These are phyloP conservation scores for Globisporangium echinulatum DNA, from an alignment of 352 stramenopile species.

Conservation along the genomic window DNA sequence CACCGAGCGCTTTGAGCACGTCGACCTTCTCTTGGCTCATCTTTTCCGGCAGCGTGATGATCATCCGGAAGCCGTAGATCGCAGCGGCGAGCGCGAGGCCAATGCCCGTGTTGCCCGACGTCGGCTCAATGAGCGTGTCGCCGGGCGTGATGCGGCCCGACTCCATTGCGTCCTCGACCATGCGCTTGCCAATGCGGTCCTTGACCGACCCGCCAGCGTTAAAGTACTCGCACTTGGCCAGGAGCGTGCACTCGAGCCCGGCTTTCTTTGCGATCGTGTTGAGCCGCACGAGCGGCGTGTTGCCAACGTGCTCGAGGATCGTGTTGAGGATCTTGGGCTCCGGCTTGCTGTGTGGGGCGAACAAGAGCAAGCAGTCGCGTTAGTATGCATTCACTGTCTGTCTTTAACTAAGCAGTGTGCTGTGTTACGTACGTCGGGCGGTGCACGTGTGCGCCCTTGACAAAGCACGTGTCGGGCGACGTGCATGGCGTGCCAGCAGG, in stretches of 20 bases:
- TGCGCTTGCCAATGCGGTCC: conserved; percentile 85
- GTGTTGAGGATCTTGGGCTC: conserved; percentile 89
- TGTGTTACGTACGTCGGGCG: conserved; percentile 28
- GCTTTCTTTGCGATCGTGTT: conserved; percentile 85
- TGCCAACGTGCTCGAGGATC: conserved; percentile 92
- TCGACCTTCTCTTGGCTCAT: conserved; percentile 96
- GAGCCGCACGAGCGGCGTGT: conserved; percentile 92
- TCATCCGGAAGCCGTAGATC: conserved; percentile 93
- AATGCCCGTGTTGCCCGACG: conserved; percentile 97
- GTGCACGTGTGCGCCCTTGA: conserved; percentile 62
- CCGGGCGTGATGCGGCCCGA: conserved; percentile 89
- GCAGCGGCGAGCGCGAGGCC: conserved; percentile 94
- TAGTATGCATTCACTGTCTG: not conserved
- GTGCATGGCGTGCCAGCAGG: conserved; percentile 32
- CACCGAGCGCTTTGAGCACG: conserved; percentile 92
- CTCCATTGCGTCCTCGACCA: conserved; percentile 91
- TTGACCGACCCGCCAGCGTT: conserved; percentile 91
- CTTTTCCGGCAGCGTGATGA: conserved; percentile 90
- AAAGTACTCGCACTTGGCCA: conserved; percentile 97
- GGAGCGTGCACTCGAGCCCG: conserved; percentile 85
- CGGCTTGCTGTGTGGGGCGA: conserved; percentile 15
- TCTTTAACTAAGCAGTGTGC: not conserved
- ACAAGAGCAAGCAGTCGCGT: not conserved
- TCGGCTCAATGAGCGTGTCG: conserved; percentile 96
- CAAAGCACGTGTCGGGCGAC: conserved; percentile 52